A percentile compares a stretch with the other conserved stretches of the same genome.
Evolutionary conservation across 768 basidiomycete genomes (phyloP).

Genomic region (Pilatotrama ljubarskyi): DNA sequence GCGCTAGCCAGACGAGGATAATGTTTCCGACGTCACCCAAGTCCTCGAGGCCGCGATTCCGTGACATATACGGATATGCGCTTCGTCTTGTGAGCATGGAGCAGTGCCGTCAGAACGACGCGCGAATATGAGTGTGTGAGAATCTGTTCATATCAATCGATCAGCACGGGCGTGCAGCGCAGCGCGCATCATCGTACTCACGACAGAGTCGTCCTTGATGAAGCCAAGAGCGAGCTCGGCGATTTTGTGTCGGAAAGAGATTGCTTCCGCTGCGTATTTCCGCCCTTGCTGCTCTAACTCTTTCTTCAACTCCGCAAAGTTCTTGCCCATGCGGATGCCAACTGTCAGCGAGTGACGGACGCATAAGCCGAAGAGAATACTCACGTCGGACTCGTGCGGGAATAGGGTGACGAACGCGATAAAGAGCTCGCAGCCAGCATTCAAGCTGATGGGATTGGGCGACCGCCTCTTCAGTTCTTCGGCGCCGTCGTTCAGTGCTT

Average conservation of each 20-base stretch:
- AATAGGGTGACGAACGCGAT: conserved; percentile 85
- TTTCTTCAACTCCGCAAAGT: conserved; percentile 79
- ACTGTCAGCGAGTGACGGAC: neutral
- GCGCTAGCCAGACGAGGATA: conserved; percentile 8
- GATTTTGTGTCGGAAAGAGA: conserved; percentile 87
- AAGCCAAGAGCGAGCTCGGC: conserved; percentile 87
- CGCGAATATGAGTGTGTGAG: conserved; percentile 96
- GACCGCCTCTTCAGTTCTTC: conserved; percentile 59
- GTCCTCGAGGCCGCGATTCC: conserved; percentile 87
- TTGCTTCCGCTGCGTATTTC: conserved; percentile 73
- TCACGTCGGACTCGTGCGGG: conserved; percentile 78
- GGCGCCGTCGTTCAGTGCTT: conserved; percentile 78
- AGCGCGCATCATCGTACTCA: conserved; percentile 33
- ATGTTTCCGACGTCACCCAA: conserved; percentile 59
- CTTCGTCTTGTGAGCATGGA: conserved; percentile 88
- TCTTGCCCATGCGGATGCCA: conserved; percentile 44
- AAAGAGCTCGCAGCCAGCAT: conserved; percentile 90
- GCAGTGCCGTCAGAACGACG: conserved; percentile 90
- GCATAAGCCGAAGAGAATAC: conserved; percentile 32
- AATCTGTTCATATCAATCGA: conserved; percentile 55
- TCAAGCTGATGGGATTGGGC: conserved; percentile 78
- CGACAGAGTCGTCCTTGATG: conserved; percentile 93
- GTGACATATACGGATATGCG: conserved; percentile 97
- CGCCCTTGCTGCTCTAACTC: conserved; percentile 82
- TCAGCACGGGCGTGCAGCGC: conserved; percentile 16